Conservation (phyloP, 140 eudicot species). For the Oenanthe javanica region DNA sequence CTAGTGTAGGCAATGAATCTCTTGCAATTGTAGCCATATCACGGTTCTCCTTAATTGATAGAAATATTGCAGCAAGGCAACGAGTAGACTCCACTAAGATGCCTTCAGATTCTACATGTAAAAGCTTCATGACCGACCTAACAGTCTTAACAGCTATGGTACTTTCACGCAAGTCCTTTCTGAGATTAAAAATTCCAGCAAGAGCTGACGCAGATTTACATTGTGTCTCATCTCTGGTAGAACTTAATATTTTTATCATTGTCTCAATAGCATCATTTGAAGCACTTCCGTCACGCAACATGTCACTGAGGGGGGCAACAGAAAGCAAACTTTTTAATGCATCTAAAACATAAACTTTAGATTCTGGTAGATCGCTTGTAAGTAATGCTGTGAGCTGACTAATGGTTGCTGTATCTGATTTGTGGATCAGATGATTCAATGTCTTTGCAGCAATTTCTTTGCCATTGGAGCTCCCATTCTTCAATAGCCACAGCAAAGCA, state of each 20-base stretch:
- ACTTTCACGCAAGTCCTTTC: slow-evolving; percentile 97
- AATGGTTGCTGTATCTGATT: slow-evolving; percentile 91
- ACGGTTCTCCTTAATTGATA: slow-evolving; percentile 74
- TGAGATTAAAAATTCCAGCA: slow-evolving; percentile 68
- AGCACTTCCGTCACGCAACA: slow-evolving; percentile 92
- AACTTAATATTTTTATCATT: slow-evolving; percentile 66
- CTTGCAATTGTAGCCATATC: slow-evolving; percentile 78
- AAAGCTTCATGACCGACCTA: slow-evolving; percentile 58
- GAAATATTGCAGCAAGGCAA: slow-evolving; percentile 85
- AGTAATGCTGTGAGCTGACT: slow-evolving; percentile 91
- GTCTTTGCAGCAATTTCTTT: slow-evolving; percentile 97
- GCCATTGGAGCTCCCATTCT: slow-evolving; percentile 91
- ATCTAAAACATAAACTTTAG: slow-evolving; percentile 85
- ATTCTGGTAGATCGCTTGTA: slow-evolving; percentile 93
- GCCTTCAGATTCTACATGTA: slow-evolving; percentile 61
- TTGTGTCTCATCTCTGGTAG: slow-evolving; percentile 79
- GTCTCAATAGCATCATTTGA: slow-evolving; percentile 96
- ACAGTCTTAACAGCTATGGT: slow-evolving; percentile 73
- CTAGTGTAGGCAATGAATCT: slow-evolving; percentile 56
- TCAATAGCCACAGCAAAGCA: slow-evolving; percentile 86
- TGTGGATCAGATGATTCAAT: slow-evolving; percentile 86
- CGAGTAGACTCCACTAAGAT: slow-evolving; percentile 58
- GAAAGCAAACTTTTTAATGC: slow-evolving; percentile 84
- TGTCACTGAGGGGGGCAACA: slow-evolving; percentile 63
- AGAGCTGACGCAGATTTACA: slow-evolving; percentile 87